Conservation (phyloP, 1,284 basidiomycete genomes). For the Moesziomyces antarcticus region DNA sequence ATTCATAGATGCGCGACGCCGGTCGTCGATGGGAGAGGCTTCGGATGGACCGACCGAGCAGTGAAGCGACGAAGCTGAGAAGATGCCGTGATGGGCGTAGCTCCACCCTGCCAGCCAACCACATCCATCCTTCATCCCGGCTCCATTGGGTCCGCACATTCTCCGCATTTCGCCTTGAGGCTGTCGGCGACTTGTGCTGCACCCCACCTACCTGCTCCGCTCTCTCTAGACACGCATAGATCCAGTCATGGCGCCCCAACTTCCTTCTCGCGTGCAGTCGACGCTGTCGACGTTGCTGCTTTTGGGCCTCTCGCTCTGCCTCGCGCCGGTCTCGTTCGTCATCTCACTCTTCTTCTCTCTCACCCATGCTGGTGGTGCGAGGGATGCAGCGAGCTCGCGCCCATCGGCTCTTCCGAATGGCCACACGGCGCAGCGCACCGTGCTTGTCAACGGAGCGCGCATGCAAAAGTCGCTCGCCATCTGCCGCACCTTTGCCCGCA, state of each 20-base stretch:
- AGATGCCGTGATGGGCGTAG: not conserved
- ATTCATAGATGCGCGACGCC: not conserved
- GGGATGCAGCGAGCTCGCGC: not conserved
- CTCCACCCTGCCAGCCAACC: not conserved
- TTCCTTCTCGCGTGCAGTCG: conserved; percentile 40
- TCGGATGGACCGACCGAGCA: not conserved
- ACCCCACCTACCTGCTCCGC: not conserved
- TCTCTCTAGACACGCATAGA: not conserved
- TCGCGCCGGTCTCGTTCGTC: conserved; percentile 25
- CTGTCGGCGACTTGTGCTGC: not conserved
- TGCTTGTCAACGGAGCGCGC: conserved; percentile 69
- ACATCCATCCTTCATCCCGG: not conserved
- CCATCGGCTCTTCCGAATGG: conserved; percentile 1
- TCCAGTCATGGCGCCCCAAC: conserved; percentile 26
- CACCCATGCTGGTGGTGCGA: conserved; percentile 11
- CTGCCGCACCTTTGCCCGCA: conserved; percentile 68
- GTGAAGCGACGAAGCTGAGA: not conserved
- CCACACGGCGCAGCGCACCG: conserved; percentile 41
- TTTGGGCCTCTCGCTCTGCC: conserved; percentile 21
- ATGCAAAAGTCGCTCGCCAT: conserved; percentile 70
- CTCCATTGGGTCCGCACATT: too few relatives aligned
- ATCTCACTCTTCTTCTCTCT: conserved; percentile 39
- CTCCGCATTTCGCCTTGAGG: not conserved
- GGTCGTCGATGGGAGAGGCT: not conserved
- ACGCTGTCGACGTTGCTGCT: conserved; percentile 43